phyloP scores from a whole-genome alignment of 352 stramenopile genomes.

The Globisporangium alternatum region DNA sequence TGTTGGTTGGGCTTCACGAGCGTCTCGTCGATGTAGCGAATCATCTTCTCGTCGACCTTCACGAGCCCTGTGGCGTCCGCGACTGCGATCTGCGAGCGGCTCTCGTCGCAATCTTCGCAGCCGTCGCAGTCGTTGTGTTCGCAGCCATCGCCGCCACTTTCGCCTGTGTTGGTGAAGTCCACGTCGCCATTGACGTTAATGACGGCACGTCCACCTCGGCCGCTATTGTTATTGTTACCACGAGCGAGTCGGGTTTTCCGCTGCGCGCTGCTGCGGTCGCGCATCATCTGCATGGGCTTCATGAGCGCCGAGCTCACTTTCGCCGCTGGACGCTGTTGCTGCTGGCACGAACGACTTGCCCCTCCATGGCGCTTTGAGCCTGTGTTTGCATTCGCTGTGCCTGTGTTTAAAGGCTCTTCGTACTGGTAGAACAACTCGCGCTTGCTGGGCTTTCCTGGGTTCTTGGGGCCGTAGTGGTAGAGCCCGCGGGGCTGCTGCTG shows the following conservation, averaged over 20 bases:
- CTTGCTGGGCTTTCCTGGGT: slow-evolving; percentile 4
- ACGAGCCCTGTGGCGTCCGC: slow-evolving; percentile 12
- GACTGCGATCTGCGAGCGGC: slow-evolving; percentile 4
- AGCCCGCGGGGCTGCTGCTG: background rate
- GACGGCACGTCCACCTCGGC: background rate
- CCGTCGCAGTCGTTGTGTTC: background rate
- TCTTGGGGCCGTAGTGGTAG: slow-evolving; percentile 7
- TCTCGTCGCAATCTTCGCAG: background rate
- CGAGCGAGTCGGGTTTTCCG: slow-evolving; percentile 6
- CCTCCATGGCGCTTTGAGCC: background rate
- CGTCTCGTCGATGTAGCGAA: slow-evolving; percentile 72
- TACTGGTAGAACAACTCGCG: slow-evolving; percentile 1
- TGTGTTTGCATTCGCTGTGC: background rate
- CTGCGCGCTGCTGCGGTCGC: slow-evolving; percentile 15
- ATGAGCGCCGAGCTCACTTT: slow-evolving; percentile 20
- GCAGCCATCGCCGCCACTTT: background rate
- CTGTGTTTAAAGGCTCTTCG: background rate
- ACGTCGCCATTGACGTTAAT: background rate
- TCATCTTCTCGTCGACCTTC: slow-evolving; percentile 41
- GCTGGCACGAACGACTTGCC: background rate
- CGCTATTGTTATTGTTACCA: background rate
- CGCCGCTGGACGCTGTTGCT: slow-evolving; percentile 3
- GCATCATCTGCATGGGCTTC: slow-evolving; percentile 24
- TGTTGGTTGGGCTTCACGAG: slow-evolving; percentile 67
- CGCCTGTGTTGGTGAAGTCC: slow-evolving; percentile 3